phyloP scores from a whole-genome alignment of 2,329 filamentous ascomycete species.

The Aspergillus uvarum region DNA sequence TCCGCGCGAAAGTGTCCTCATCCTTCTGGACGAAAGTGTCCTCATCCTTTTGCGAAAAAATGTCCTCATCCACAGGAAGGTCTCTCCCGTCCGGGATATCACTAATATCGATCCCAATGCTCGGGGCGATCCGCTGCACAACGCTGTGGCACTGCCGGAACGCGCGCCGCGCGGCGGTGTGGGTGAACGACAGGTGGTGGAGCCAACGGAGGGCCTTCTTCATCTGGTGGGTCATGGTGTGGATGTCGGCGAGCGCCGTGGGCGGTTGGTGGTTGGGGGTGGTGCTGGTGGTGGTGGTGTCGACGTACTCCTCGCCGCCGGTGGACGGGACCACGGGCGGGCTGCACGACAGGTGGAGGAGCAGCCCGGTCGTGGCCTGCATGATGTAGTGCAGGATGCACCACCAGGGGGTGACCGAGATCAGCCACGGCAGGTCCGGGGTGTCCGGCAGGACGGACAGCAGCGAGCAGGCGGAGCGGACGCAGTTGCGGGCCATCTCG shows the following conservation, averaged over 20 bases:
- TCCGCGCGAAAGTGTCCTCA: background rate
- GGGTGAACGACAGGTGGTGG: constrained; percentile 31
- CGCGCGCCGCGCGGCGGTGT: constrained; percentile 34
- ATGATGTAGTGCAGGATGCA: constrained; percentile 45
- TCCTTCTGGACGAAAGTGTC: background rate
- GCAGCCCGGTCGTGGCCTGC: constrained; percentile 43
- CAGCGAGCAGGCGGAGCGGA: constrained; percentile 39
- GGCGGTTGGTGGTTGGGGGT: constrained; percentile 9
- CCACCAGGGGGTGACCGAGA: constrained; percentile 43
- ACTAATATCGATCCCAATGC: constrained; percentile 30
- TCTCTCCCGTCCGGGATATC: constrained; percentile 29
- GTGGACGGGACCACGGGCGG: background rate
- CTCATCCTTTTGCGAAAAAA: too few relatives aligned
- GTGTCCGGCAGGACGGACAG: constrained; percentile 40
- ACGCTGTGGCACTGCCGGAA: constrained; percentile 37
- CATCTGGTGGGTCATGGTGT: constrained; percentile 27
- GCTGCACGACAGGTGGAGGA: constrained; percentile 37
- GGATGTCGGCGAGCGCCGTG: constrained; percentile 18
- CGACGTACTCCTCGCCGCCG: background rate
- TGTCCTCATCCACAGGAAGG: background rate
- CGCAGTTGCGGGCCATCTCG: constrained; percentile 35
- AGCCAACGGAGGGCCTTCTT: constrained; percentile 44
- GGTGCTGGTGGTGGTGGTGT: constrained; percentile 16
- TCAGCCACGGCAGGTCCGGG: constrained; percentile 36
- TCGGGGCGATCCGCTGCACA: constrained; percentile 31